Conservation (phyloP, 2,329 filamentous ascomycete species). For the Fusarium sp. region DNA sequence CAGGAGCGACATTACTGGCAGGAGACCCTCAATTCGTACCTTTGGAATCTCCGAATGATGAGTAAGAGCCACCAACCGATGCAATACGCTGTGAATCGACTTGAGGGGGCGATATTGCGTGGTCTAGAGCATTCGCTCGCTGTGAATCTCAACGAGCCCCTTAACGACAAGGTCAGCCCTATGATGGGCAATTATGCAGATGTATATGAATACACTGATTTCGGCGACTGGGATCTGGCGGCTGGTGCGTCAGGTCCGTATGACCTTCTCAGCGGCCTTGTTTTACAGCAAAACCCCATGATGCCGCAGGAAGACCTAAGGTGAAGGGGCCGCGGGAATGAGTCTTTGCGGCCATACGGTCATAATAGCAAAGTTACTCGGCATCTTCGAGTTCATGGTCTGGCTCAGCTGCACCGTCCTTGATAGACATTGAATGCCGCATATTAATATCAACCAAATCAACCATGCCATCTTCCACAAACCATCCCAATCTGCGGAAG, state of each 20-base stretch:
- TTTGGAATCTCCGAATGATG: conserved; percentile 53
- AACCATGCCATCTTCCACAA: conserved; percentile 51
- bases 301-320: conserved; percentile 46
- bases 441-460: conserved; percentile 47
- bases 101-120: conserved; percentile 56
- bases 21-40: conserved; percentile 53
- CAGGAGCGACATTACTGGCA: conserved; percentile 53
- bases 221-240: conserved; percentile 54
- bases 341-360: conserved; percentile 10
- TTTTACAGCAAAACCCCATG: conserved; percentile 45
- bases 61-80: conserved; percentile 56
- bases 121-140: conserved; percentile 55
- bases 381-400: conserved; percentile 40
- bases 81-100: conserved; percentile 55
- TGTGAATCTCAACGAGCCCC: conserved; percentile 52
- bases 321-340: conserved; percentile 15
- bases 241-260: conserved; percentile 48
- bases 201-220: conserved; percentile 52
- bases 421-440: conserved; percentile 35
- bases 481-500: conserved; percentile 49
- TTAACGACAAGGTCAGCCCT: conserved; percentile 50
- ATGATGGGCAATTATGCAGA: conserved; percentile 49
- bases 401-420: conserved; percentile 34
- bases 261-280: conserved; percentile 49
- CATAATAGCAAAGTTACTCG: conserved; percentile 35